Conservation (phyloP, 2,329 filamentous ascomycete genomes). For the Domatiomyces catenatus region DNA sequence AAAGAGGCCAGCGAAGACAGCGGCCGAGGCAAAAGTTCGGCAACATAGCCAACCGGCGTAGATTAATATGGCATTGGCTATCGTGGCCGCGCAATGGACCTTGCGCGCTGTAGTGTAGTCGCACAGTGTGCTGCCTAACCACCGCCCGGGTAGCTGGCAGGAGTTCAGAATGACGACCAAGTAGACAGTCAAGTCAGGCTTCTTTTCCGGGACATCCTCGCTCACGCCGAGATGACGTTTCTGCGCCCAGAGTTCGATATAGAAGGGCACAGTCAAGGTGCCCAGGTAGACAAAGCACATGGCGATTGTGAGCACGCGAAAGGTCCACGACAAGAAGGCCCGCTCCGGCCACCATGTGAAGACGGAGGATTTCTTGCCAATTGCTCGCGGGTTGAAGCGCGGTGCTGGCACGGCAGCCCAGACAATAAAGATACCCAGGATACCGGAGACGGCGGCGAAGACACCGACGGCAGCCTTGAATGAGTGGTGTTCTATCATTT, state of each 20-base stretch:
- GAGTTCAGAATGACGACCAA: conserved; percentile 1
- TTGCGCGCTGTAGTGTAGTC: neutral
- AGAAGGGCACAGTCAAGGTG: conserved; percentile 1
- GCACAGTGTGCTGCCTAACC: neutral
- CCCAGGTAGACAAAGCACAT: conserved; percentile 1
- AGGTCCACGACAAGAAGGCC: neutral
- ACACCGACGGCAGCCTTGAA: neutral
- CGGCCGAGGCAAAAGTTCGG: neutral
- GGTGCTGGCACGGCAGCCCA: neutral
- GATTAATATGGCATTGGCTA: neutral
- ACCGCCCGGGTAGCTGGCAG: conserved; percentile 1
- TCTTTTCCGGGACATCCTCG: neutral
- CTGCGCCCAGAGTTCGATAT: neutral
- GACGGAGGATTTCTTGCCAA: neutral
- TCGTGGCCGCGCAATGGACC: neutral
- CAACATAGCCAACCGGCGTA: neutral
- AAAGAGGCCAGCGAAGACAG: conserved; percentile 1
- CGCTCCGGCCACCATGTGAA: neutral
- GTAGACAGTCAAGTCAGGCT: neutral
- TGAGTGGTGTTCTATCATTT: neutral
- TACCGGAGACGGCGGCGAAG: neutral
- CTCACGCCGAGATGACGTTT: neutral
- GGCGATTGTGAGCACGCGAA: neutral
- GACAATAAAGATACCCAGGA: neutral
- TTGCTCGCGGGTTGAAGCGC: neutral